Conservation (phyloP, 2,329 filamentous ascomycete species). For the Penicillium sp. region DNA sequence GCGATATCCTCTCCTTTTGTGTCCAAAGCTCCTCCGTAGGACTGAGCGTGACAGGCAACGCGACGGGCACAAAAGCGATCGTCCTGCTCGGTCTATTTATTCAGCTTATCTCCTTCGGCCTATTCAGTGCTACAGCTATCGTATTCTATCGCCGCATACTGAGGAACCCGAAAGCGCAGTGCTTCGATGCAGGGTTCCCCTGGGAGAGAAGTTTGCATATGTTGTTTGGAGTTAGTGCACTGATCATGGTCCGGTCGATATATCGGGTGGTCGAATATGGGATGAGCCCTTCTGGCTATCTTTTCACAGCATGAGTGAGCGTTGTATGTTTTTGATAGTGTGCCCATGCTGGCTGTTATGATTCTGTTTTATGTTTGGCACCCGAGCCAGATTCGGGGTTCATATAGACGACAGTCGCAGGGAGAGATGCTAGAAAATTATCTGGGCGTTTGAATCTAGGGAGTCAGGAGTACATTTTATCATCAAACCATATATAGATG, state of each 20-base stretch:
- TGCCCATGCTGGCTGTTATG: conserved; percentile 17
- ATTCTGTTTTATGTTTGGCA: too few relatives aligned
- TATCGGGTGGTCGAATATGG: conserved; percentile 21
- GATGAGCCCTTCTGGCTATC: conserved; percentile 16
- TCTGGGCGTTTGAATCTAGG: too few relatives aligned
- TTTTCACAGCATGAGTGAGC: conserved; percentile 18
- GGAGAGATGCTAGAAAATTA: too few relatives aligned
- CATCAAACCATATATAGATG: too few relatives aligned
- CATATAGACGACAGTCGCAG: too few relatives aligned
- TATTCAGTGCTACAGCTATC: conserved; percentile 23
- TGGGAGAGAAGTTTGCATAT: conserved; percentile 35
- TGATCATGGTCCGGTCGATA: conserved; percentile 19
- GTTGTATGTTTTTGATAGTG: conserved; percentile 20
- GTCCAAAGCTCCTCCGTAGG: conserved; percentile 23
- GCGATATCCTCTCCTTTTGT: conserved; percentile 29
- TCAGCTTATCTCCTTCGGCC: conserved; percentile 27
- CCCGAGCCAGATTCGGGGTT: too few relatives aligned
- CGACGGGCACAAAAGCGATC: conserved; percentile 18
- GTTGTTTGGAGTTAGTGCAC: conserved; percentile 16
- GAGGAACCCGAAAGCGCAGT: conserved; percentile 27
- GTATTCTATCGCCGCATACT: conserved; percentile 27
- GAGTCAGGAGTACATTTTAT: too few relatives aligned
- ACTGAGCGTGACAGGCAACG: too few relatives aligned
- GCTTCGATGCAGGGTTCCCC: conserved; percentile 21
- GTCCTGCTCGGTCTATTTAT: conserved; percentile 28